phyloP scores from a whole-genome alignment of 495 filamentous ascomycete species.

The Neurospora intermedia region DNA sequence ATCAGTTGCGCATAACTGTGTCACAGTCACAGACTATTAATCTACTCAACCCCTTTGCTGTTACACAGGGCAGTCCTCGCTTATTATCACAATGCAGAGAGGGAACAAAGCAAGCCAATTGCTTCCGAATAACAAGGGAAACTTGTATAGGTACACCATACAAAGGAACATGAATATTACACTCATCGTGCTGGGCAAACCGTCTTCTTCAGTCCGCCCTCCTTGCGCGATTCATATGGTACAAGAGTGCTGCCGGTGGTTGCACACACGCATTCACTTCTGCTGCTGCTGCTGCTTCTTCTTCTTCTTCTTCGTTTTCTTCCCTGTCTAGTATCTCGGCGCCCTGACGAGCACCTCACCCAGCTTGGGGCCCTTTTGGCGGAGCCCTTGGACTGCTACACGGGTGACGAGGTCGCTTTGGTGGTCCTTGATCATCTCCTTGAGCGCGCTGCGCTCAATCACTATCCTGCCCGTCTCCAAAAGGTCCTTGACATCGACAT shows the following conservation, averaged over 20 bases:
- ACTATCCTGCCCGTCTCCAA: constrained; percentile 74
- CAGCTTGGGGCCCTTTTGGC: constrained; percentile 7
- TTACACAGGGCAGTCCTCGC: neutral
- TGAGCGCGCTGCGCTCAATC: constrained; percentile 74
- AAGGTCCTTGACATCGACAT: constrained; percentile 91
- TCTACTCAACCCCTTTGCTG: neutral
- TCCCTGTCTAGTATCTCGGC: neutral
- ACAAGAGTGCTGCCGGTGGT: neutral
- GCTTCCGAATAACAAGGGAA: neutral
- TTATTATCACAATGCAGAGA: neutral
- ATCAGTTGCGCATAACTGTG: neutral
- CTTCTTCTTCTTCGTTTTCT: neutral
- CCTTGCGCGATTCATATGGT: neutral
- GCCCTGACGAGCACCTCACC: constrained; percentile 11
- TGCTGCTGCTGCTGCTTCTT: neutral
- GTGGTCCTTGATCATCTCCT: constrained; percentile 62
- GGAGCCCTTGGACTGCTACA: constrained; percentile 23
- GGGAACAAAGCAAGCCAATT: neutral
- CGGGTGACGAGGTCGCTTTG: constrained; percentile 55
- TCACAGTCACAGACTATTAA: neutral
- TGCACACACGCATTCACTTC: neutral
- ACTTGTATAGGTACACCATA: neutral
- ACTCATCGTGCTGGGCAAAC: neutral
- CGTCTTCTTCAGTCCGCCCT: neutral
- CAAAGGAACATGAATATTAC: neutral